phyloP scores from a whole-genome alignment of 2,329 filamentous ascomycete species.

The Juglanconis sp. region DNA sequence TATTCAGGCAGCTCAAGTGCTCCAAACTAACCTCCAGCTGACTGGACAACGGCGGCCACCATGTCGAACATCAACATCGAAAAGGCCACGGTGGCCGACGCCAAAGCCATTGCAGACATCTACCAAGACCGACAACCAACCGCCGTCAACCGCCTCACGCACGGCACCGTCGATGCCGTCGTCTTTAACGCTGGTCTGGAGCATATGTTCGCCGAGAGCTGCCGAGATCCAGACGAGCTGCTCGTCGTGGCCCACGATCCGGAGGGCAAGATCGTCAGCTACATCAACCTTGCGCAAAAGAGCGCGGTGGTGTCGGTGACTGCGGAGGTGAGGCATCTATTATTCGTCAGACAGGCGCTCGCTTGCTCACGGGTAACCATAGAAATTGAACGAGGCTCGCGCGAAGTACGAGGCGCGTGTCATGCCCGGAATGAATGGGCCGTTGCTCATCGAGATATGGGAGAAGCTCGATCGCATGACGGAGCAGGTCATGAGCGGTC shows the following conservation, averaged over 20 bases:
- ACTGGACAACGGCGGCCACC: background rate
- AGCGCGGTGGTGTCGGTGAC: background rate
- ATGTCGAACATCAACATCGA: background rate
- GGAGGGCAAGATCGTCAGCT: slow-evolving; percentile 5
- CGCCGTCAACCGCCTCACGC: slow-evolving; percentile 8
- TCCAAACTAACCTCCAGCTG: background rate
- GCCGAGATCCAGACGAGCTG: slow-evolving; percentile 3
- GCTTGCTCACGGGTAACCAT: background rate
- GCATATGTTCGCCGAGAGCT: slow-evolving; percentile 10
- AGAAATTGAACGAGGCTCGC: background rate
- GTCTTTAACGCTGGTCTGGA: slow-evolving; percentile 5
- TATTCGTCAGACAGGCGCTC: no score
- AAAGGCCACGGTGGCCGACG: background rate
- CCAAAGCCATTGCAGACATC: slow-evolving; percentile 9
- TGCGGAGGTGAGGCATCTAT: background rate
- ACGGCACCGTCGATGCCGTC: background rate
- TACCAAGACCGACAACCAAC: slow-evolving; percentile 8
- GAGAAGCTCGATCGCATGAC: slow-evolving; percentile 9
- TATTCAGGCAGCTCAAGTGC: no score
- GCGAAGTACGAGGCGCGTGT: background rate
- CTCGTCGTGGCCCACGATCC: slow-evolving; percentile 5
- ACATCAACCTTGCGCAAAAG: slow-evolving; percentile 7
- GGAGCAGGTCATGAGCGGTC: slow-evolving; percentile 5
- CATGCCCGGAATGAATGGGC: slow-evolving; percentile 8
- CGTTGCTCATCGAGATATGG: slow-evolving; percentile 11